A percentile compares a stretch with the other conserved stretches of the same genome.
These are phyloP conservation scores for Solanum boliviense DNA, from an alignment of 257 asterid genomes.

Conservation along the genomic window DNA sequence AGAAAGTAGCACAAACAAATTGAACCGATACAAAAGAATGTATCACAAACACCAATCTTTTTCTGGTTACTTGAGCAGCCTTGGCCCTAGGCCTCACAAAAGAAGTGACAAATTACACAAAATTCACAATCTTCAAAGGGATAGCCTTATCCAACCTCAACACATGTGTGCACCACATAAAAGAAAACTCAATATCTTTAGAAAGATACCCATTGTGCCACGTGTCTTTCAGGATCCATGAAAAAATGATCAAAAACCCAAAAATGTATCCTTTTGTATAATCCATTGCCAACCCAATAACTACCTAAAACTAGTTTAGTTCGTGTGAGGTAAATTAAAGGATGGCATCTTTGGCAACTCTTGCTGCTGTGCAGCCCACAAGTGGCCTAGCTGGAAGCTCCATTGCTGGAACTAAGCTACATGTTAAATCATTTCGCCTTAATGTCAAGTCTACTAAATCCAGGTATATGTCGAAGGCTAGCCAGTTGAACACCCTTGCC, in stretches of 20 bases:
- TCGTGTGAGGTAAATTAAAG: conserved; percentile 1
- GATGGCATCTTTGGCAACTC: conserved; percentile 76
- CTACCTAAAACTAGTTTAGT: conserved; percentile 5
- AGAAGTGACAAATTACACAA: not conserved
- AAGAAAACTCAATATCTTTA: conserved; percentile 19
- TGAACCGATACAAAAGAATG: too few relatives aligned
- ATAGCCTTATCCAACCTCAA: conserved; percentile 42
- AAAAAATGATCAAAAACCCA: not conserved
- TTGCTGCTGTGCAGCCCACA: conserved; percentile 54
- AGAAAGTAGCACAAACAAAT: too few relatives aligned
- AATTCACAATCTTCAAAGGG: conserved; percentile 10
- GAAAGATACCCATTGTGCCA: conserved; percentile 21
- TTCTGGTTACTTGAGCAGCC: not conserved
- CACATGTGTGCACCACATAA: conserved; percentile 23
- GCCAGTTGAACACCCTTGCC: not conserved
- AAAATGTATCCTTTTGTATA: not conserved
- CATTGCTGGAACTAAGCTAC: conserved; percentile 67
- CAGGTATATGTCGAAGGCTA: conserved; percentile 21
- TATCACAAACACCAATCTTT: not conserved
- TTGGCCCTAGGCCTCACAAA: not conserved
- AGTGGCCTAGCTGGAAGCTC: conserved; percentile 83
- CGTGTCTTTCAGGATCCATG: conserved; percentile 37
- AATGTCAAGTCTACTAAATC: conserved; percentile 39
- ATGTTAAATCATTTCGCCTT: conserved; percentile 43
- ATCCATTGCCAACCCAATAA: conserved; percentile 6